Conservation (phyloP, 2,329 filamentous ascomycete species). For the Lojkania enalia region DNA sequence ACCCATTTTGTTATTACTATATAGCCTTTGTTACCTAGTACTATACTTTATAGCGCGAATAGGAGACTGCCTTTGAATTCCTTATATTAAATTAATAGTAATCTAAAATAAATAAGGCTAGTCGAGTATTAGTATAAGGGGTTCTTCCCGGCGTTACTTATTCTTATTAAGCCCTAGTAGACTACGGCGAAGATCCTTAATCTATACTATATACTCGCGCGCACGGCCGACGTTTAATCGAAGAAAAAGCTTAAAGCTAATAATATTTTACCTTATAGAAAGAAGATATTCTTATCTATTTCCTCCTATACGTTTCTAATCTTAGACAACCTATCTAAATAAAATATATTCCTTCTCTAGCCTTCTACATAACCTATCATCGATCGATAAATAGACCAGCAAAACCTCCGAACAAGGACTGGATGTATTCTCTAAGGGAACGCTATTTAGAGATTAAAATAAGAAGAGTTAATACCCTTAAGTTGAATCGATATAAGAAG, state of each 20-base stretch:
- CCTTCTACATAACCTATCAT: constrained; percentile 11
- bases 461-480: not conserved
- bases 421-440: not conserved
- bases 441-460: not conserved
- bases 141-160: constrained; percentile 4
- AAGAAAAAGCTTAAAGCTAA: constrained; percentile 1
- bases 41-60: not conserved
- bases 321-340: constrained; percentile 16
- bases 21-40: not conserved
- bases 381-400: constrained; percentile 4
- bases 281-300: not conserved
- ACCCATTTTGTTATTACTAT: not conserved
- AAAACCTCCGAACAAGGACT: not conserved
- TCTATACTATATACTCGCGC: not conserved
- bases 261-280: not conserved
- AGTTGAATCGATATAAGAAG: not conserved
- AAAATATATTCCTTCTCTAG: constrained; percentile 17
- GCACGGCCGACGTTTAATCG: not conserved
- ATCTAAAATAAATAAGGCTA: constrained; percentile 2
- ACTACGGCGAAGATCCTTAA: constrained; percentile 1
- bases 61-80: not conserved
- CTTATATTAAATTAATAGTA: not conserved
- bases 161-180: constrained; percentile 5
- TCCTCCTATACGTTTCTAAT: not conserved
- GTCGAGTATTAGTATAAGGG: constrained; percentile 4